phyloP scores from a whole-genome alignment of 1,139 yeast species.

The Taphrina communis region DNA sequence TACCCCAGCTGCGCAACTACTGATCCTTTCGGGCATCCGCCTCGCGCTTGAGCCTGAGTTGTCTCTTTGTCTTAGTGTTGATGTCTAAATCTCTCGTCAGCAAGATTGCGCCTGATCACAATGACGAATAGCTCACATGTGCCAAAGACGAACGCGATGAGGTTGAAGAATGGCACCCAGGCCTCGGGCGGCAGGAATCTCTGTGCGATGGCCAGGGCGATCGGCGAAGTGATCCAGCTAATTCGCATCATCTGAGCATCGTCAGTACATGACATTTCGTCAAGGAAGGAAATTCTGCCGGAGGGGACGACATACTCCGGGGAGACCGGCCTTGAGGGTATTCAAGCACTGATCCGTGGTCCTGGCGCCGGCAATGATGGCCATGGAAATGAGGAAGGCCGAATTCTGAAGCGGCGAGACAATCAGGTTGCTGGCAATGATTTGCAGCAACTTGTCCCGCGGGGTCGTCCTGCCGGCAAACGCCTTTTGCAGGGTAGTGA shows the following conservation, averaged over 20 bases:
- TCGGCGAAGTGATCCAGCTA: slow-evolving; percentile 68
- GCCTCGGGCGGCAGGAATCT: slow-evolving; percentile 70
- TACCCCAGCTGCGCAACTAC: not conserved
- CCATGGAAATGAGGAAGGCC: slow-evolving; percentile 60
- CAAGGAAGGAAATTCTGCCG: not conserved
- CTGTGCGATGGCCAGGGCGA: slow-evolving; percentile 74
- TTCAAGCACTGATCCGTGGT: slow-evolving; percentile 49
- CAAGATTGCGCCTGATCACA: no score
- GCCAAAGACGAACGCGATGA: slow-evolving; percentile 74
- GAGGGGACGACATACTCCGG: slow-evolving; percentile 53
- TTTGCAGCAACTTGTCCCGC: slow-evolving; percentile 60
- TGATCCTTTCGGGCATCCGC: slow-evolving; percentile 28
- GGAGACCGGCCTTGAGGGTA: slow-evolving; percentile 61
- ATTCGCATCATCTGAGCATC: slow-evolving; percentile 56
- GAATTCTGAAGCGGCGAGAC: slow-evolving; percentile 70
- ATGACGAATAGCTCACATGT: slow-evolving; percentile 58
- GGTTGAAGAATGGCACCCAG: slow-evolving; percentile 84
- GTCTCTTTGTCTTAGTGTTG: slow-evolving; percentile 41
- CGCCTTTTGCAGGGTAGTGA: slow-evolving; percentile 50
- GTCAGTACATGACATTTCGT: not conserved
- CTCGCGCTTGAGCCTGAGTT: slow-evolving; percentile 30
- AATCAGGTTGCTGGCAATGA: slow-evolving; percentile 64
- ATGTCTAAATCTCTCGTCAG: slow-evolving; percentile 15
- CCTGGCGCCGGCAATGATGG: slow-evolving; percentile 54
- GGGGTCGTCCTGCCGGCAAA: slow-evolving; percentile 51